Percentiles rank a stretch among this genome's conserved stretches.
These are phyloP conservation scores for Ceratobasidium sp. DNA, from an alignment of 1,284 basidiomycete genomes.

Conservation along the genomic window DNA sequence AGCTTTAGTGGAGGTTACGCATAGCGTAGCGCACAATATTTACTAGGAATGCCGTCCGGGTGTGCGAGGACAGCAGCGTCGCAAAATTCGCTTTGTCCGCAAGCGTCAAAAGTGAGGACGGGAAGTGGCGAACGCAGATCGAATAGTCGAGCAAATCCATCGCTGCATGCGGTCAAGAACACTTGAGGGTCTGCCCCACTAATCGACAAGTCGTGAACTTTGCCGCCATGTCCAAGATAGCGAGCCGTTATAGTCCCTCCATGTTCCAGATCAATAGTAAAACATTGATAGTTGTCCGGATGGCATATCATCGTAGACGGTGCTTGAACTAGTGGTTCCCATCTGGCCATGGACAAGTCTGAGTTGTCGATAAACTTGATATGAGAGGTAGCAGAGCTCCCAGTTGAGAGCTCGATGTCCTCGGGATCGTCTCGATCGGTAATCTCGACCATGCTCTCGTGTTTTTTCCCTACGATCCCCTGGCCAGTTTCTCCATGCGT, in stretches of 20 bases:
- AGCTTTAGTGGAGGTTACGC: background rate
- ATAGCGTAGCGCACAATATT: background rate
- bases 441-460: background rate
- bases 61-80: constrained; percentile 3
- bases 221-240: constrained; percentile 44
- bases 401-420: constrained; percentile 25
- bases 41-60: constrained; percentile 33
- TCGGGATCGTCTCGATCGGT: constrained; percentile 23
- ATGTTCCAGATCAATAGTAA: constrained; percentile 31
- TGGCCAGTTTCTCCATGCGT: constrained; percentile 31
- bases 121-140: constrained; percentile 32
- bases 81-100: constrained; percentile 1
- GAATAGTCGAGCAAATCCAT: constrained; percentile 39
- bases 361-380: constrained; percentile 21
- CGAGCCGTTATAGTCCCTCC: background rate
- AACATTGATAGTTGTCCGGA: background rate
- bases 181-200: constrained; percentile 10
- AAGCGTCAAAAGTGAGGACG: constrained; percentile 30
- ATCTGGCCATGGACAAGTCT: background rate
- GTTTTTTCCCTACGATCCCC: background rate
- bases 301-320: constrained; percentile 29
- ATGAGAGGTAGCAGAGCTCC: constrained; percentile 13
- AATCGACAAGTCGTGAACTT: constrained; percentile 1
- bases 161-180: constrained; percentile 33
- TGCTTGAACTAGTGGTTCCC: background rate